phyloP scores from a whole-genome alignment of 345 rosid species.

The Aurinia saxatilis region DNA sequence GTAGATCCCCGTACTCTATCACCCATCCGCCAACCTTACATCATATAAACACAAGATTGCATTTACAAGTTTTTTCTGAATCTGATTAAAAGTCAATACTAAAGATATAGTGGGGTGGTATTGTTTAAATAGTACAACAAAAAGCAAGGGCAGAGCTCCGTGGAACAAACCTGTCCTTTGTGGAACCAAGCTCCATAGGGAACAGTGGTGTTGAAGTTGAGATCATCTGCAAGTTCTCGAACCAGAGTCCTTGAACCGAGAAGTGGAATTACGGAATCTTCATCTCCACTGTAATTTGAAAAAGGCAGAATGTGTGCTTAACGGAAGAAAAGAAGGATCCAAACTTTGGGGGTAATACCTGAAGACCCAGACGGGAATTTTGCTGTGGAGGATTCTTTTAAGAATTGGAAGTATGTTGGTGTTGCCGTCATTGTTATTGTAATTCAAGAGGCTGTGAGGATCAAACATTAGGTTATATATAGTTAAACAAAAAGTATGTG shows the following conservation, averaged over 20 bases:
- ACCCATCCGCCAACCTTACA: slow-evolving; percentile 86
- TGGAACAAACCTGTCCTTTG: slow-evolving; percentile 66
- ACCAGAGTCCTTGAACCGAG: slow-evolving; percentile 73
- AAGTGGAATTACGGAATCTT: slow-evolving; percentile 82
- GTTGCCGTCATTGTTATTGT: slow-evolving; percentile 48
- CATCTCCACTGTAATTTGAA: slow-evolving; percentile 53
- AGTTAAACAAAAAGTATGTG: neutral
- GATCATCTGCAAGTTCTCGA: slow-evolving; percentile 65
- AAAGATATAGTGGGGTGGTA: too few relatives aligned
- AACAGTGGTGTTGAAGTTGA: slow-evolving; percentile 52
- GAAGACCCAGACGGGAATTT: slow-evolving; percentile 75
- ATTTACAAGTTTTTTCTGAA: too few relatives aligned
- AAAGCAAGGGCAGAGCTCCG: neutral
- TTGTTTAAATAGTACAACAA: too few relatives aligned
- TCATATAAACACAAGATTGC: neutral
- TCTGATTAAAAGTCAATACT: too few relatives aligned
- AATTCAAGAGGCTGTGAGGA: slow-evolving; percentile 45
- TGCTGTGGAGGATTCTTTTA: slow-evolving; percentile 50
- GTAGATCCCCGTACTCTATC: slow-evolving; percentile 62
- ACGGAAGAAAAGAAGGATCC: neutral
- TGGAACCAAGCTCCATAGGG: slow-evolving; percentile 88
- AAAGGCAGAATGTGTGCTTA: neutral
- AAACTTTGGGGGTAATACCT: slow-evolving; percentile 33
- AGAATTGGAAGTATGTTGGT: slow-evolving; percentile 70
- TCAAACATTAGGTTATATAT: neutral